Conservation (phyloP, 1,139 yeast species). For the Schizosaccharomyces versatilis region DNA sequence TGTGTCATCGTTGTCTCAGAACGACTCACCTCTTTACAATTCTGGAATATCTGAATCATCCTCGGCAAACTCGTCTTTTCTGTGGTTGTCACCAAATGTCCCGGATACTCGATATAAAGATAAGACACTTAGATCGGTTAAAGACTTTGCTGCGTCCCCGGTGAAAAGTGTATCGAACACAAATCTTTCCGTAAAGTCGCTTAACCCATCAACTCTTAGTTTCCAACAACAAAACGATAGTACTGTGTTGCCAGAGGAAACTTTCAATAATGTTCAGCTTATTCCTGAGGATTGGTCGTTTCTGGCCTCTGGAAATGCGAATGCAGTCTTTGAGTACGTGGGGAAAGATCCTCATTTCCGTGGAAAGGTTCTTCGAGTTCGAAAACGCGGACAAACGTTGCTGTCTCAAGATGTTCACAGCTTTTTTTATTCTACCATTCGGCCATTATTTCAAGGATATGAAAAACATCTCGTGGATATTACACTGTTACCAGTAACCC, state of each 20-base stretch:
- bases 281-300: background rate
- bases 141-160: background rate
- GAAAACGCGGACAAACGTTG: background rate
- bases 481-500: background rate
- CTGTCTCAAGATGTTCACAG: background rate
- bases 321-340: background rate
- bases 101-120: too few species aligned
- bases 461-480: background rate
- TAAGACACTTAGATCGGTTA: too few species aligned
- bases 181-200: background rate
- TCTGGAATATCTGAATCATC: background rate
- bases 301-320: background rate
- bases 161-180: background rate
- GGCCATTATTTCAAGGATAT: background rate
- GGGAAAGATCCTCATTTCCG: background rate
- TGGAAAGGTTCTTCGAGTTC: background rate
- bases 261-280: background rate
- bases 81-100: too few species aligned
- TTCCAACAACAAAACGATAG: background rate
- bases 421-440: background rate
- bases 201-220: background rate
- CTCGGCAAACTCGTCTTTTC: background rate
- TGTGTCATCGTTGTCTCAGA: background rate
- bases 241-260: background rate
- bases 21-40: background rate